Evolutionary conservation across 164 flowering plant species (phyloP).

Genomic region (Tinospora cordifolia): DNA sequence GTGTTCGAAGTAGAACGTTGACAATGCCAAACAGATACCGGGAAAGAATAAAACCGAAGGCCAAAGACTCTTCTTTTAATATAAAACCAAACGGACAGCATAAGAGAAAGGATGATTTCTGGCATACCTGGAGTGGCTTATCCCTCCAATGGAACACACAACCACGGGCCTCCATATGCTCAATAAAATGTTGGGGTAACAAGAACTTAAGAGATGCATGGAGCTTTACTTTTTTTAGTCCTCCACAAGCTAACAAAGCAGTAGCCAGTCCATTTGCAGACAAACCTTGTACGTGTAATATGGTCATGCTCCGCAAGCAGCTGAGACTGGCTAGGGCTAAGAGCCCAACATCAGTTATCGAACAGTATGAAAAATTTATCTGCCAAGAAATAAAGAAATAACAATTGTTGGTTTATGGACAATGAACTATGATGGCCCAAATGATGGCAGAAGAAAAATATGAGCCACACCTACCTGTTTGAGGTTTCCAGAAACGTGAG

Average conservation of each 20-base stretch:
- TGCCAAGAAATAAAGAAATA: conserved; percentile 25
- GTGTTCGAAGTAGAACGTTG: background rate
- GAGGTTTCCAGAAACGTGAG: conserved; percentile 62
- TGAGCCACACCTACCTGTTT: conserved; percentile 59
- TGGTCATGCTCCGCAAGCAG: conserved; percentile 62
- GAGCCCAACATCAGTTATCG: conserved; percentile 71
- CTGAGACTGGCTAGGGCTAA: conserved; percentile 74
- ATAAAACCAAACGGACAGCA: background rate
- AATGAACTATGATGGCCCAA: background rate
- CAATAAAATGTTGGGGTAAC: conserved; percentile 44
- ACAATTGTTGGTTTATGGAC: conserved; percentile 1
- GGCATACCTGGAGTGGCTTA: conserved; percentile 50
- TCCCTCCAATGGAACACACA: conserved; percentile 78
- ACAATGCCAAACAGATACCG: background rate
- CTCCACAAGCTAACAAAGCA: conserved; percentile 63
- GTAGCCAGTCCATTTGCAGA: conserved; percentile 60
- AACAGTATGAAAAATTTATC: conserved; percentile 77
- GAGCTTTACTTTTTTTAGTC: conserved; percentile 74
- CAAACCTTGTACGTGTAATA: conserved; percentile 60
- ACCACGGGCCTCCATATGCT: conserved; percentile 76
- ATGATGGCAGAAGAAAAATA: background rate
- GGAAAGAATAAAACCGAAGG: background rate
- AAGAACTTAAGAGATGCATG: conserved; percentile 43
- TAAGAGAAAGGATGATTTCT: background rate
- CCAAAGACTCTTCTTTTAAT: background rate